Conservation (phyloP, 2,329 filamentous ascomycete species). For the Diaporthe sp. region DNA sequence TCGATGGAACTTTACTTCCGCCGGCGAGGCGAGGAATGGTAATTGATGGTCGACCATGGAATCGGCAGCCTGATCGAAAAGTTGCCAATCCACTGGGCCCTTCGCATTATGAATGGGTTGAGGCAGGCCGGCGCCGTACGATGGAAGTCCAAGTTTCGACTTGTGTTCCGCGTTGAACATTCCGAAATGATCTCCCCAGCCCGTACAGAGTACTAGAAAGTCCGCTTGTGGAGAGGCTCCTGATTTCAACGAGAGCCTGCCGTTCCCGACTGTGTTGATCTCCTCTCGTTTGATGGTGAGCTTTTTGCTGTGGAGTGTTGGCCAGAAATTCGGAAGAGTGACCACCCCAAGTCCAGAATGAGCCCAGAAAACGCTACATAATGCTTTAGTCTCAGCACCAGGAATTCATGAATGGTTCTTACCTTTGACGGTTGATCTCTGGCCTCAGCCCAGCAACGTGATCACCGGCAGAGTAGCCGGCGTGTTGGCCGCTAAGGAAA, state of each 20-base stretch:
- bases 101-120: background rate
- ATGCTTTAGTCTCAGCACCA: background rate
- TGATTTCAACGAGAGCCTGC: background rate
- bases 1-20: background rate
- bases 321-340: background rate
- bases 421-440: background rate
- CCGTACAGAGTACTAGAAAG: background rate
- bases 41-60: background rate
- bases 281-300: background rate
- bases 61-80: background rate
- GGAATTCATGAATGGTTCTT: background rate
- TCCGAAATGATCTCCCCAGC: background rate
- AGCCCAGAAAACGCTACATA: background rate
- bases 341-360: background rate
- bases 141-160: background rate
- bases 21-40: background rate
- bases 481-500: background rate
- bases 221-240: background rate
- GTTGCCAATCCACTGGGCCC: background rate
- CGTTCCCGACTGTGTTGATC: background rate
- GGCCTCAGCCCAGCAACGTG: background rate
- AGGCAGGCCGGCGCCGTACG: background rate
- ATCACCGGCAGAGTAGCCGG: background rate
- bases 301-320: background rate
- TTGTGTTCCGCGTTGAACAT: background rate